These are phyloP conservation scores for Aspergillus sp. DNA, from an alignment of 2,329 filamentous ascomycete genomes.

Conservation along the genomic window DNA sequence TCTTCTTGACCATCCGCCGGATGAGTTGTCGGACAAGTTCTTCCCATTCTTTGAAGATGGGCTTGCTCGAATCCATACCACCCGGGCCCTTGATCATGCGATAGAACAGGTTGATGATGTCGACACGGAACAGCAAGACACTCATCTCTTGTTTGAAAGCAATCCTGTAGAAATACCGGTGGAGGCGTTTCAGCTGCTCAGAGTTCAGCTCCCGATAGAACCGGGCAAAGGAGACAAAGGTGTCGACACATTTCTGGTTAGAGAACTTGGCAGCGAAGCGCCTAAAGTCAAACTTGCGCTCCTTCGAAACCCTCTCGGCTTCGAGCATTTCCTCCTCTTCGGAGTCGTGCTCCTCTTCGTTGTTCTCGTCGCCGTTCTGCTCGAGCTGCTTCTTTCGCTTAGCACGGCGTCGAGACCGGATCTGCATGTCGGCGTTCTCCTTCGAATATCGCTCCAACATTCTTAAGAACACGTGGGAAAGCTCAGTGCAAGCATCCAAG, in stretches of 20 bases:
- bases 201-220: constrained; percentile 79
- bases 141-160: constrained; percentile 94
- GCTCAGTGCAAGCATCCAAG: constrained; percentile 85
- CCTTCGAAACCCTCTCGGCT: constrained; percentile 69
- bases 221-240: constrained; percentile 75
- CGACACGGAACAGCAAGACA: constrained; percentile 83
- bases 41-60: constrained; percentile 85
- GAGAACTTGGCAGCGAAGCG: constrained; percentile 79
- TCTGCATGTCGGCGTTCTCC: constrained; percentile 89
- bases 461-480: constrained; percentile 85
- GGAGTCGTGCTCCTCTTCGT: constrained; percentile 55
- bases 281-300: constrained; percentile 92
- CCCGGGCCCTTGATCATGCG: constrained; percentile 89
- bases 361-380: constrained; percentile 44
- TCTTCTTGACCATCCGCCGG: constrained; percentile 76
- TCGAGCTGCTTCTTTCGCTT: constrained; percentile 61
- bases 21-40: constrained; percentile 83
- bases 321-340: constrained; percentile 72
- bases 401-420: constrained; percentile 75
- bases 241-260: constrained; percentile 81
- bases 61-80: constrained; percentile 64
- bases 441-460: constrained; percentile 93
- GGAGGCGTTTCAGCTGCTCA: constrained; percentile 82
- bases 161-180: constrained; percentile 90
- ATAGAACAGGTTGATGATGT: constrained; percentile 85